Evolutionary conservation across 2,329 filamentous ascomycete species (phyloP).

Genomic region (Fusarium sterilihyphosum): DNA sequence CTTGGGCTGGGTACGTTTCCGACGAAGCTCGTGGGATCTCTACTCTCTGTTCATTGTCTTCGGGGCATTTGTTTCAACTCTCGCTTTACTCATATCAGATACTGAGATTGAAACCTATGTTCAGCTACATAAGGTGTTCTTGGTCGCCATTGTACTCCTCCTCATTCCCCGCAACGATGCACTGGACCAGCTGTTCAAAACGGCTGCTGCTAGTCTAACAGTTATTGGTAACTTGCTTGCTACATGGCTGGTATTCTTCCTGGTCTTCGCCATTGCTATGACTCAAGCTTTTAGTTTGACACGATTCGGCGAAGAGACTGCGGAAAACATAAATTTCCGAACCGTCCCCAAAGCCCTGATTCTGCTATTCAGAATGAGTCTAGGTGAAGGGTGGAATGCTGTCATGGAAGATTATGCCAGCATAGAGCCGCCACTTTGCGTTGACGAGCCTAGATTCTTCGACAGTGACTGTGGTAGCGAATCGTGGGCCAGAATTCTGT

Average conservation of each 20-base stretch:
- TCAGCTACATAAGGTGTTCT: constrained; percentile 91
- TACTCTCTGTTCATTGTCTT: constrained; percentile 84
- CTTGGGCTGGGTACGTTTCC: constrained; percentile 90
- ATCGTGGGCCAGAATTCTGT: constrained; percentile 86
- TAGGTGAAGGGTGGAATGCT: constrained; percentile 95
- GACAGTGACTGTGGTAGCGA: constrained; percentile 92
- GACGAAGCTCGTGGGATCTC: constrained; percentile 93
- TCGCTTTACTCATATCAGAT: constrained; percentile 76
- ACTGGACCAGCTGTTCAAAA: constrained; percentile 98
- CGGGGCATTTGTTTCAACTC: constrained; percentile 81
- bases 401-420: constrained; percentile 95
- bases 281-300: constrained; percentile 97
- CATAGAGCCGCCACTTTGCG: constrained; percentile 83
- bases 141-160: constrained; percentile 88
- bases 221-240: constrained; percentile 91
- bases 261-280: constrained; percentile 95
- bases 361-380: constrained; percentile 90
- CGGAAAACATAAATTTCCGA: constrained; percentile 87
- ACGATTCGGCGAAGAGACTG: constrained; percentile 79
- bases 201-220: constrained; percentile 90
- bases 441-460: constrained; percentile 76
- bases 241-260: constrained; percentile 96
- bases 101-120: constrained; percentile 71
- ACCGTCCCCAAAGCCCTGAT: constrained; percentile 95
- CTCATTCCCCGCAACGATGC: constrained; percentile 97